Conservation (phyloP, 192 early-diverging fungal genomes). For the Podila clonocystis region DNA sequence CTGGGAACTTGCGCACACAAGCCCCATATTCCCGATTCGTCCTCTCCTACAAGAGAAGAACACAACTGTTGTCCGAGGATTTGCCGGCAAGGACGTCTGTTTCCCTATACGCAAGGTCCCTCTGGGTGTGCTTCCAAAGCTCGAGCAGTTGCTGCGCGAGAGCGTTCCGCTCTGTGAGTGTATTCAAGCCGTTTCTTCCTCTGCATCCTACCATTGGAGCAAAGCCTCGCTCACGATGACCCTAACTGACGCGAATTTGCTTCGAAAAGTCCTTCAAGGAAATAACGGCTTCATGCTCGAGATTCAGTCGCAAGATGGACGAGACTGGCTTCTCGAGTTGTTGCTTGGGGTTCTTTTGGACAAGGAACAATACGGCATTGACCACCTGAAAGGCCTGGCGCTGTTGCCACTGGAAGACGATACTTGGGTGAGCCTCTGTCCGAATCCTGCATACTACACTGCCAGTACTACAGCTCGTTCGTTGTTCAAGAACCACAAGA, state of each 20-base stretch:
- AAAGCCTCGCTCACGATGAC: not conserved
- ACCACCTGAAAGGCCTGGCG: not conserved
- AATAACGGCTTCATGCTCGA: not conserved
- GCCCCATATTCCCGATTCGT: too few species aligned
- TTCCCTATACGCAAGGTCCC: too few species aligned
- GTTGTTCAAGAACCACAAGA: constrained; percentile 5
- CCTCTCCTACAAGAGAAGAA: too few species aligned
- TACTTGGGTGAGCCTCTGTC: not conserved
- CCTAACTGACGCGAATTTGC: not conserved
- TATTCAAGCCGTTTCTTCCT: not conserved
- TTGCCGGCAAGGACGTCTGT: too few species aligned
- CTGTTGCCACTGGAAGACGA: constrained; percentile 17
- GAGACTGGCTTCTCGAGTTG: too few species aligned
- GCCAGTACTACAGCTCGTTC: not conserved
- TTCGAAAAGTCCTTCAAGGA: constrained; percentile 7
- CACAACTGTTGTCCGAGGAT: too few species aligned
- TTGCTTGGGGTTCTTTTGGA: too few species aligned
- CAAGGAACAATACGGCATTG: not conserved
- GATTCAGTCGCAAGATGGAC: too few species aligned
- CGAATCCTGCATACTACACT: not conserved
- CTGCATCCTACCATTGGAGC: not conserved
- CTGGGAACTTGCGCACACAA: too few species aligned
- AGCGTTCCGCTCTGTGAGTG: not conserved
- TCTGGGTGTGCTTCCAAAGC: too few species aligned
- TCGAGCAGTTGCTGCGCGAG: not conserved